Conservation (phyloP, 2,329 filamentous ascomycete species). For the Cercospora sp. region DNA sequence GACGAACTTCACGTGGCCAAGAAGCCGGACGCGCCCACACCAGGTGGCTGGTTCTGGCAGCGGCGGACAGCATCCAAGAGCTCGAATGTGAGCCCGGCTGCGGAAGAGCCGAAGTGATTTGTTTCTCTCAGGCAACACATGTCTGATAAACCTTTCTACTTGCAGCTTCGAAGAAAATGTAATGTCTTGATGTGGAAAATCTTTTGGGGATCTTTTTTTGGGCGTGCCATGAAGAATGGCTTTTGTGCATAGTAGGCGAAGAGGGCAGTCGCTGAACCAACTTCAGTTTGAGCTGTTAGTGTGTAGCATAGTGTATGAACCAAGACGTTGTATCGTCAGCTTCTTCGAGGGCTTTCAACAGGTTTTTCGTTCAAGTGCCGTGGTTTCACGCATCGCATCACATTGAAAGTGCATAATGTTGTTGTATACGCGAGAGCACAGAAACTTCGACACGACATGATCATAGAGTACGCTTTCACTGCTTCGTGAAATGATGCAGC, state of each 20-base stretch:
- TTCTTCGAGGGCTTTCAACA: background rate
- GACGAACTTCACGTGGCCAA: constrained; percentile 22
- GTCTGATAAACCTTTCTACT: background rate
- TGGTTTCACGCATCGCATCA: background rate
- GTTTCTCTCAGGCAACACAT: background rate
- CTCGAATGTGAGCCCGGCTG: constrained; percentile 19
- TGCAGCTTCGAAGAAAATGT: constrained; percentile 6
- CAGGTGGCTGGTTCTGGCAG: constrained; percentile 39
- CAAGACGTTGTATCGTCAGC: background rate
- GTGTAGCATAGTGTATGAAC: constrained; percentile 3
- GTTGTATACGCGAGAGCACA: background rate
- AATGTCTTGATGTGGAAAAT: constrained; percentile 13
- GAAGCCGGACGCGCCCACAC: constrained; percentile 21
- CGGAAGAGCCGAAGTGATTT: constrained; percentile 10
- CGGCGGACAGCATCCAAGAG: constrained; percentile 33
- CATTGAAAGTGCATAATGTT: background rate
- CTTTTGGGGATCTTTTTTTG: background rate
- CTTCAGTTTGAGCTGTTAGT: background rate
- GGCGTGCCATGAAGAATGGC: background rate
- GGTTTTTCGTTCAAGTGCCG: background rate
- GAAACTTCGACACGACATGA: background rate
- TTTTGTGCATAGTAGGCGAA: background rate
- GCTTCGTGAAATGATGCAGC: background rate
- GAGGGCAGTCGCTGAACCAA: constrained; percentile 8
- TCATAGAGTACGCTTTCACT: background rate